A percentile compares a stretch with the other conserved stretches of the same genome.
phyloP scores from a whole-genome alignment of 139 green algal species.

The Mychonastes homosphaera region DNA sequence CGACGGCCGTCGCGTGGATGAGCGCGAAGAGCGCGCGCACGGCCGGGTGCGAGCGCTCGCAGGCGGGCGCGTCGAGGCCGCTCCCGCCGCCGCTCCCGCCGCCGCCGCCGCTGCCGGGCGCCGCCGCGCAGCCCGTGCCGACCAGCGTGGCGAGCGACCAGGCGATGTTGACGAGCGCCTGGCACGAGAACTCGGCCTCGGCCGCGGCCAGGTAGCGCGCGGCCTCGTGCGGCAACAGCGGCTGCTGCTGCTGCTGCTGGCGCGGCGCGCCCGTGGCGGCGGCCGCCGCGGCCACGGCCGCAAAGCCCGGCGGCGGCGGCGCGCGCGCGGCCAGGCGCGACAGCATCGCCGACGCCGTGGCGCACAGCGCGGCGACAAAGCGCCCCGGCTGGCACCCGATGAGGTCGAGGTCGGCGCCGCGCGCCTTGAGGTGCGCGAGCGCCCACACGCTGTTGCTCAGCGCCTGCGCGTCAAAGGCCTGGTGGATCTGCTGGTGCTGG shows the following conservation, averaged over 20 bases:
- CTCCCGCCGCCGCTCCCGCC: too few relatives aligned
- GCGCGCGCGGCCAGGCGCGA: conserved; percentile 13
- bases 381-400: conserved; percentile 11
- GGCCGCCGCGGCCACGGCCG: conserved; percentile 18
- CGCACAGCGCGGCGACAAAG: conserved; percentile 32
- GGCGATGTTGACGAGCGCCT: conserved; percentile 51
- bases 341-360: conserved; percentile 19
- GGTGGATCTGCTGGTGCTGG: too few relatives aligned
- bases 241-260: too few relatives aligned
- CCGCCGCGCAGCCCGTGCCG: conserved; percentile 28
- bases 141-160: conserved; percentile 40
- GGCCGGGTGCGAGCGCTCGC: conserved; percentile 14
- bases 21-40: conserved; percentile 30
- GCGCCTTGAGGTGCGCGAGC: conserved; percentile 33
- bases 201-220: conserved; percentile 22
- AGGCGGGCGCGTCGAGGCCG: too few relatives aligned
- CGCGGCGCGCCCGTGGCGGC: conserved; percentile 2
- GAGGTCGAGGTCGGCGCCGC: conserved; percentile 29
- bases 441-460: conserved; percentile 50
- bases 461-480: too few relatives aligned
- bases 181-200: conserved; percentile 39
- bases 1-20: conserved; percentile 18
- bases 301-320: too few relatives aligned
- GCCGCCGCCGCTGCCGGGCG: too few relatives aligned
- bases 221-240: conserved; percentile 8